Conservation (phyloP, 345 rosid genomes). For the Heritiera littoralis region DNA sequence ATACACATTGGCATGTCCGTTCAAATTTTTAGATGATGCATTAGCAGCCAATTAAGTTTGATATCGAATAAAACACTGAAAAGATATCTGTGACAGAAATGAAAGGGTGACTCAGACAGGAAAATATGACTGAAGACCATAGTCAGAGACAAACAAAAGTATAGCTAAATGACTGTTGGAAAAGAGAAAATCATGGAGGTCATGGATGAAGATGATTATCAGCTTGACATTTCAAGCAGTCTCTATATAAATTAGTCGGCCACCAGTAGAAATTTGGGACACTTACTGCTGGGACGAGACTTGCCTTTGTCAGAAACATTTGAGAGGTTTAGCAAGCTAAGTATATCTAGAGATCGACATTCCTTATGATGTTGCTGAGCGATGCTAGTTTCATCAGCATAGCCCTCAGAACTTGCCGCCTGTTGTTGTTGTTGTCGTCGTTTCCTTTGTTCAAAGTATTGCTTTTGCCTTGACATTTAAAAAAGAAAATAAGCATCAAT, state of each 20-base stretch:
- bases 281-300: constrained; percentile 41
- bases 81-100: background rate
- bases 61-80: background rate
- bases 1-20: background rate
- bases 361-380: constrained; percentile 35
- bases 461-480: constrained; percentile 60
- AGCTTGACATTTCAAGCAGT: background rate
- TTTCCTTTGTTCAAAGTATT: constrained; percentile 85
- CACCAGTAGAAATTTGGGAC: constrained; percentile 1
- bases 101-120: background rate
- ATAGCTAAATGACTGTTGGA: background rate
- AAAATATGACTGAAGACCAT: background rate
- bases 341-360: constrained; percentile 73
- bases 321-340: constrained; percentile 58
- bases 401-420: constrained; percentile 37
- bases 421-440: constrained; percentile 30
- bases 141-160: background rate
- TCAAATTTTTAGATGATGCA: constrained; percentile 5
- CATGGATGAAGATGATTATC: background rate
- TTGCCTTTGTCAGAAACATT: constrained; percentile 37
- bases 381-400: constrained; percentile 31
- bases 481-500: background rate
- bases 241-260: background rate
- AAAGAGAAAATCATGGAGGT: background rate
- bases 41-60: constrained; percentile 1